Base-by-base conservation (phyloP, 768 basidiomycete genomes). In the Omphalotus guepiniiformis region DNA sequence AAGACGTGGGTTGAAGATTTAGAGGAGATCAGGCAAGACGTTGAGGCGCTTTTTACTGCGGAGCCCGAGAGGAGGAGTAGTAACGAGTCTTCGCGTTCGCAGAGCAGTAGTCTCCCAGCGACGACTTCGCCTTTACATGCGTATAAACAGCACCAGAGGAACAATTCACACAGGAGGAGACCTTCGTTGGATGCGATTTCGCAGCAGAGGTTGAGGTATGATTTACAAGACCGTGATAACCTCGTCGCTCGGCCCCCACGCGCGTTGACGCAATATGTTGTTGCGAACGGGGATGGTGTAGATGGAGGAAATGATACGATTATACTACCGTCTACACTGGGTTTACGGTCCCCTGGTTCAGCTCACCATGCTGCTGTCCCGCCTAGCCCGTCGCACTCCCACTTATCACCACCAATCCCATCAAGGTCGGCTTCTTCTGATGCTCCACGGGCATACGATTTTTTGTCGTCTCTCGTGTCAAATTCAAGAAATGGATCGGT, bases 191-290 rank as follows among this genome's bases (percentile, higher is more conserved):
- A 65, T 49, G 59, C 66, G 21, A 39, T 16, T 42, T 38, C 18
- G 34, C 26, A 4, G 13, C 42, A 26, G 37, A 22, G 23, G 2
- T 64, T 87, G 16, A 73, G 72, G 44, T 73, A 79, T 30, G 77
- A 79, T 1, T 67, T 65, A 38, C 75, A 75, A 44, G 68, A 72
- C 36, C 76, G 83, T 21, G 70, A 71, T 34, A 63, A 74, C 39
- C 73, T 88, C 25, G 65, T 89, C 44, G 66, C 86, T 0, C 85
- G 81, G 22, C 74, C 88, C 7, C 86, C 88, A 1, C 75, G 86
- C 30, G 85, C 88, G 2, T 58, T 91, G 29, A 89, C 88, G 1
- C 82, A 87, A 61, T 88, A 82, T 56, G 72, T 85, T 29, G 82
- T 47, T 6, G 38, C 16, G 21, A 28, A 47, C n/a, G 44, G 44